These are phyloP conservation scores for Candida pseudoviswanathii DNA, from an alignment of 1,139 yeast genomes.

Conservation along the genomic window DNA sequence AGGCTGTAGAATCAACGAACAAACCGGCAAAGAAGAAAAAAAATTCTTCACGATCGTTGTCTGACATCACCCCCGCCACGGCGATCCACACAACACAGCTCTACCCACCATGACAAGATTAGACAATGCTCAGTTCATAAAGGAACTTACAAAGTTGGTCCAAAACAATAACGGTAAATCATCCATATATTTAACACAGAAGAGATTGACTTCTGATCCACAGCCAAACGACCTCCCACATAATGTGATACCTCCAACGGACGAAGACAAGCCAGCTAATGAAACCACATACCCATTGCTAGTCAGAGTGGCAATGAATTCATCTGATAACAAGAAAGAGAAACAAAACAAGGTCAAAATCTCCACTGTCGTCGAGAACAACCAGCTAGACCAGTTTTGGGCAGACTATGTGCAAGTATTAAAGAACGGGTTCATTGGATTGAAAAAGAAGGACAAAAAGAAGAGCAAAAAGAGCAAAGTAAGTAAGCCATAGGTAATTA, in stretches of 20 bases:
- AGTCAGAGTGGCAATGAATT: conserved; percentile 60
- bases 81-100: too few species aligned
- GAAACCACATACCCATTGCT: conserved; percentile 46
- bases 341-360: conserved; percentile 53
- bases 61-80: too few species aligned
- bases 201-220: conserved; percentile 32
- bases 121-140: conserved; percentile 41
- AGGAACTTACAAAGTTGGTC: conserved; percentile 30
- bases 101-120: conserved; percentile 35
- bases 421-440: conserved; percentile 57
- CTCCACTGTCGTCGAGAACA: conserved; percentile 64
- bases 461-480: conserved; percentile 31
- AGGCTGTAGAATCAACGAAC: not conserved
- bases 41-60: not conserved
- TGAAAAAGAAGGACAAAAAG: conserved; percentile 58
- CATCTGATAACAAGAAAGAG: conserved; percentile 35
- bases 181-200: conserved; percentile 47
- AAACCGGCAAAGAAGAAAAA: not conserved
- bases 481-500: conserved; percentile 16
- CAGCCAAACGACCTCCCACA: conserved; percentile 35
- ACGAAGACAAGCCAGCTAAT: conserved; percentile 16
- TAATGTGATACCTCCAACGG: conserved; percentile 28
- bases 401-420: conserved; percentile 61
- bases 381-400: conserved; percentile 69
- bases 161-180: conserved; percentile 38